Evolutionary conservation across 106 monocot species (phyloP).

Genomic region (Iris macrosiphon): DNA sequence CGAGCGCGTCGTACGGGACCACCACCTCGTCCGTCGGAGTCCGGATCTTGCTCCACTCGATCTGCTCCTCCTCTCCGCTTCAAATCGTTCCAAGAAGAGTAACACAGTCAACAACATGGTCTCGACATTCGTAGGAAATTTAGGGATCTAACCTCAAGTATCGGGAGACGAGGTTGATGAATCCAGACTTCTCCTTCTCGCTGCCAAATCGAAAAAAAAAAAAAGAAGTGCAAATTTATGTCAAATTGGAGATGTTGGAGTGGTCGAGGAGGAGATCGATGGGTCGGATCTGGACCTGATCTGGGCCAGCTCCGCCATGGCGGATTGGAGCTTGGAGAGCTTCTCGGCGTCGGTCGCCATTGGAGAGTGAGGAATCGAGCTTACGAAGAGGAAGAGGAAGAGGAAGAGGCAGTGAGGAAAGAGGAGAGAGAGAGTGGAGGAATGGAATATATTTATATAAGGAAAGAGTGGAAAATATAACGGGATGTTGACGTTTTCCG

Average conservation of each 20-base stretch:
- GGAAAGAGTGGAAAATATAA: no score
- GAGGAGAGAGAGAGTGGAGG: background rate
- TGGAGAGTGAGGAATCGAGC: slow-evolving; percentile 8
- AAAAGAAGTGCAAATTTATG: no score
- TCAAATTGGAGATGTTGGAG: no score
- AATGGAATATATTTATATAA: no score
- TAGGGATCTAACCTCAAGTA: slow-evolving; percentile 61
- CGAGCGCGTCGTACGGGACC: slow-evolving; percentile 62
- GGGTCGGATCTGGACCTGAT: slow-evolving; percentile 51
- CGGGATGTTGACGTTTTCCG: no score
- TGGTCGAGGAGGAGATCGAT: background rate
- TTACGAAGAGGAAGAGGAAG: background rate
- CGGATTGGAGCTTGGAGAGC: slow-evolving; percentile 45
- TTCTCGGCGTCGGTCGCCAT: slow-evolving; percentile 33
- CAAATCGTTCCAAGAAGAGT: background rate
- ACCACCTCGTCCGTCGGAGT: slow-evolving; percentile 89
- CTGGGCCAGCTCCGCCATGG: slow-evolving; percentile 49
- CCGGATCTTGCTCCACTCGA: slow-evolving; percentile 86
- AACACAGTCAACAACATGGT: no score
- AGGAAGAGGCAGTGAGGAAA: background rate
- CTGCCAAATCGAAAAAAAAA: slow-evolving; percentile 30
- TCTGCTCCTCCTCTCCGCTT: slow-evolving; percentile 76
- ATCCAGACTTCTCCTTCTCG: slow-evolving; percentile 83
- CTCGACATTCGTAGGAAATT: background rate
- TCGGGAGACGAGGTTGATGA: slow-evolving; percentile 75